A percentile compares a stretch with the other conserved stretches of the same genome.
These are phyloP conservation scores for Sphagnum contortum DNA, from an alignment of 225 moss, liverwort and hornwort genomes.

Conservation along the genomic window DNA sequence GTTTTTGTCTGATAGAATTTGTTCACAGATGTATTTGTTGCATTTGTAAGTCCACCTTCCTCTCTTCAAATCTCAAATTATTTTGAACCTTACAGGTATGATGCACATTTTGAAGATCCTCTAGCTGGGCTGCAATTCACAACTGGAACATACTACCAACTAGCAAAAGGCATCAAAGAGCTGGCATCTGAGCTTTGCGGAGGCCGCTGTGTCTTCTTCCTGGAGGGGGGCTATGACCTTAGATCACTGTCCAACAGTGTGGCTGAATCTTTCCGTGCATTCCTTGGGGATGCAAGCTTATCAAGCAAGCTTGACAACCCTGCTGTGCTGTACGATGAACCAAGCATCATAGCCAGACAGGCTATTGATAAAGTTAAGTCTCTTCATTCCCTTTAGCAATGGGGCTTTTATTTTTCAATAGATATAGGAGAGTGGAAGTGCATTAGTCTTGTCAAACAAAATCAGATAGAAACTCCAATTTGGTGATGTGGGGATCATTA, in stretches of 20 bases:
- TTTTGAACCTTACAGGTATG: conserved; percentile 44
- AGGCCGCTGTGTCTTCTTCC: conserved; percentile 85
- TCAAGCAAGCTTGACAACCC: conserved; percentile 74
- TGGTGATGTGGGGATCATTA: too few relatives aligned
- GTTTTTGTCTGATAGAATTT: too few relatives aligned
- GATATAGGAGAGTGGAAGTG: too few relatives aligned
- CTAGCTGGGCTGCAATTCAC: conserved; percentile 87
- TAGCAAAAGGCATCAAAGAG: conserved; percentile 69
- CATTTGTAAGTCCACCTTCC: too few relatives aligned
- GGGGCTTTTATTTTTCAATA: too few relatives aligned
- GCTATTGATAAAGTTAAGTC: conserved; percentile 73
- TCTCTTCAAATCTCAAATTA: too few relatives aligned
- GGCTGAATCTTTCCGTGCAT: conserved; percentile 85
- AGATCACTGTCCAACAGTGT: conserved; percentile 82
- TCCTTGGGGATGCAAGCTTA: conserved; percentile 82
- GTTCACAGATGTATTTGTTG: too few relatives aligned
- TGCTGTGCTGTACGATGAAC: conserved; percentile 82
- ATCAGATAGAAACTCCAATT: too few relatives aligned
- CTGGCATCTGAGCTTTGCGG: conserved; percentile 71
- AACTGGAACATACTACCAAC: conserved; percentile 85
- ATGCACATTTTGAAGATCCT: conserved; percentile 77
- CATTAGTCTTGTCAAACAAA: too few relatives aligned
- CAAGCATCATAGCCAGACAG: conserved; percentile 65
- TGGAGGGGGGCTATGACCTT: conserved; percentile 93
- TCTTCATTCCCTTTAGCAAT: conserved; percentile 58